A percentile compares a stretch with the other conserved stretches of the same genome.
Conservation (phyloP, 2,329 filamentous ascomycete genomes). For the Aspergillus persii region DNA sequence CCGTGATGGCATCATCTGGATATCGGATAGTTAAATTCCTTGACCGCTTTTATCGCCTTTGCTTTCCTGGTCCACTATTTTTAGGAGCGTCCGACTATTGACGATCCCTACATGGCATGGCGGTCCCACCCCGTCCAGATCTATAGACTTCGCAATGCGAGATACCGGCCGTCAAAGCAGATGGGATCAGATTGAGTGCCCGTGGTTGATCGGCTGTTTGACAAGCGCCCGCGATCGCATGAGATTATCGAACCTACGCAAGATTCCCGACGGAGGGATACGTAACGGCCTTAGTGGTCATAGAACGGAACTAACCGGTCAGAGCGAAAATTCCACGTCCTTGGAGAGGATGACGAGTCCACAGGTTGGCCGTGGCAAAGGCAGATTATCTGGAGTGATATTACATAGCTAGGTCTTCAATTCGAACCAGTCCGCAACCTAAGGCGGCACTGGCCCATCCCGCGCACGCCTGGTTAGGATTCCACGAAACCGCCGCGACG, state of each 20-base stretch:
- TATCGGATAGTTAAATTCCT: neutral
- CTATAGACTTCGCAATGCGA: neutral
- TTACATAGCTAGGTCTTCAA: constrained; percentile 61
- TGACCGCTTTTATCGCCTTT: neutral
- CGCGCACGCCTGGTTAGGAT: constrained; percentile 63
- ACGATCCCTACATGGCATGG: neutral
- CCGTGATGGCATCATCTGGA: neutral
- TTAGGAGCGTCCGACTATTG: neutral
- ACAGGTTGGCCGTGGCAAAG: neutral
- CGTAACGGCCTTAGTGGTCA: neutral
- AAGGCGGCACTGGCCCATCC: constrained; percentile 67
- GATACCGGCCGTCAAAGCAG: neutral
- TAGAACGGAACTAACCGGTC: neutral
- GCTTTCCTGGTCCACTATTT: neutral
- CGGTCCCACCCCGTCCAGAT: neutral
- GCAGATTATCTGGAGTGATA: neutral
- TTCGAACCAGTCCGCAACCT: constrained; percentile 64
- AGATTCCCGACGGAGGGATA: neutral
- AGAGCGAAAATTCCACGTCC: neutral
- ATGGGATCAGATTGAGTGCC: neutral
- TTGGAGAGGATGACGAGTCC: neutral
- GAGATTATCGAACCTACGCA: neutral
- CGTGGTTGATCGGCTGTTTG: neutral
- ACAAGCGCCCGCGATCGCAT: neutral
- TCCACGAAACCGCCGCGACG: constrained; percentile 64